These are phyloP conservation scores for Themeda triandra DNA, from an alignment of 176 grass and related monocot species.

Conservation along the genomic window DNA sequence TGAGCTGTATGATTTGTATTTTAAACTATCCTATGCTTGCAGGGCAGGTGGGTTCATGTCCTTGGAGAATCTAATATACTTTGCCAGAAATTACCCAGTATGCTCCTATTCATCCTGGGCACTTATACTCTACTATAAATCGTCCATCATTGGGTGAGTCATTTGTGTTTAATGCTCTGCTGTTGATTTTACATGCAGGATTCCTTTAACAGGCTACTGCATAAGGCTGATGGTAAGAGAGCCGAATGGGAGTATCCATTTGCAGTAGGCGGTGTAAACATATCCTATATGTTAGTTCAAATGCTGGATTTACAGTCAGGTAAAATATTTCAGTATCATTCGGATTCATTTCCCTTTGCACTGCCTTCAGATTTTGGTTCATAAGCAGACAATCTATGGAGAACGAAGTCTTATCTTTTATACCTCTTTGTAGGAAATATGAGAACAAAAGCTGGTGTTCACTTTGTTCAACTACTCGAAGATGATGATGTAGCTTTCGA, in stretches of 20 bases:
- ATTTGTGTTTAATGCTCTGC: slow-evolving; percentile 26
- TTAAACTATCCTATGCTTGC: slow-evolving; percentile 20
- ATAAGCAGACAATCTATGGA: not conserved
- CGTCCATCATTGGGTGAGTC: not conserved
- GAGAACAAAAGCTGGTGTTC: slow-evolving; percentile 51
- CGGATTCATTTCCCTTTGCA: not conserved
- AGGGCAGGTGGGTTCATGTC: slow-evolving; percentile 70
- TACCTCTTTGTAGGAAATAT: slow-evolving; percentile 43
- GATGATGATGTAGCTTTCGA: slow-evolving; percentile 72
- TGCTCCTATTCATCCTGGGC: slow-evolving; percentile 17
- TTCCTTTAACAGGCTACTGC: slow-evolving; percentile 67
- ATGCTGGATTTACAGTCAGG: slow-evolving; percentile 70
- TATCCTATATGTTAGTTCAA: slow-evolving; percentile 69
- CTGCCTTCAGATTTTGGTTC: not conserved
- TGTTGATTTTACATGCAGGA: slow-evolving; percentile 42
- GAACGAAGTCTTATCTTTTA: slow-evolving; percentile 5
- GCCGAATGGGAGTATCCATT: slow-evolving; percentile 83
- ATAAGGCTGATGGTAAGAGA: slow-evolving; percentile 59
- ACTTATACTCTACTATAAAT: slow-evolving; percentile 24
- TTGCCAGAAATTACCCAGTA: slow-evolving; percentile 70
- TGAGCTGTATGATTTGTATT: slow-evolving; percentile 2
- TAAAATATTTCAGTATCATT: slow-evolving; percentile 11
- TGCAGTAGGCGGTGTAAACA: slow-evolving; percentile 62
- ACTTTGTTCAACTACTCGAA: slow-evolving; percentile 65
- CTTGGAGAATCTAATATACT: slow-evolving; percentile 76